Conservation (phyloP, 139 green algal genomes). For the Pleodorina starrii region DNA sequence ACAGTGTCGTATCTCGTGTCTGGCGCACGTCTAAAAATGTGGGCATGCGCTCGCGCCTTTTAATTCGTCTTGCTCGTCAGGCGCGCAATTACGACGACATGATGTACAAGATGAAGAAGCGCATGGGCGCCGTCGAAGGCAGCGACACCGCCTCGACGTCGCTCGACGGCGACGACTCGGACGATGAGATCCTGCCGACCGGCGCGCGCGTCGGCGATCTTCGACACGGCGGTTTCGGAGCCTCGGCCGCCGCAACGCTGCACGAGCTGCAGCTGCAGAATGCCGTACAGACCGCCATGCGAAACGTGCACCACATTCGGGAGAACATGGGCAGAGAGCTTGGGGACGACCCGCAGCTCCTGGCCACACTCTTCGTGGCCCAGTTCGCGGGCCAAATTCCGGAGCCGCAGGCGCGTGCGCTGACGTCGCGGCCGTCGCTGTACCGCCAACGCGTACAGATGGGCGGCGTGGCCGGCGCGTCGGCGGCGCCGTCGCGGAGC, state of each 20-base stretch:
- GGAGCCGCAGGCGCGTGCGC: slow-evolving; percentile 7
- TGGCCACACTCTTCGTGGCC: slow-evolving; percentile 49
- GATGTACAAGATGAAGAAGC: slow-evolving; percentile 29
- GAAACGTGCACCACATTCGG: slow-evolving; percentile 41
- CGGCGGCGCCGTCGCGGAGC: not conserved
- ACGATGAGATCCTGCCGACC: slow-evolving; percentile 45
- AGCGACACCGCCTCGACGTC: not conserved
- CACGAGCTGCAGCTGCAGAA: slow-evolving; percentile 50
- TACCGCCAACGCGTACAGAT: slow-evolving; percentile 43
- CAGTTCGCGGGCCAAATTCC: slow-evolving; percentile 44
- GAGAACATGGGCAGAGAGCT: slow-evolving; percentile 47
- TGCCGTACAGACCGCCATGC: slow-evolving; percentile 47
- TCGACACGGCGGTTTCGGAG: not conserved
- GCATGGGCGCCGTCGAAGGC: slow-evolving; percentile 9
- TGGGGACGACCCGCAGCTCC: slow-evolving; percentile 48
- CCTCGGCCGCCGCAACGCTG: not conserved
- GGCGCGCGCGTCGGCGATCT: slow-evolving; percentile 42
- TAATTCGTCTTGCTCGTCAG: too few relatives aligned
- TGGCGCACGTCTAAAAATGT: too few relatives aligned
- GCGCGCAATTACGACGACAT: slow-evolving; percentile 19
- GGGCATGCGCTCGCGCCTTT: too few relatives aligned
- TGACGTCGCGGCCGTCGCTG: slow-evolving; percentile 26
- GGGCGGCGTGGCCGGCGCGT: not conserved
- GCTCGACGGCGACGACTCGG: not conserved
- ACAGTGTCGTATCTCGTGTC: too few relatives aligned